phyloP scores from a whole-genome alignment of 2,329 filamentous ascomycete genomes.

The Metarhizium album region DNA sequence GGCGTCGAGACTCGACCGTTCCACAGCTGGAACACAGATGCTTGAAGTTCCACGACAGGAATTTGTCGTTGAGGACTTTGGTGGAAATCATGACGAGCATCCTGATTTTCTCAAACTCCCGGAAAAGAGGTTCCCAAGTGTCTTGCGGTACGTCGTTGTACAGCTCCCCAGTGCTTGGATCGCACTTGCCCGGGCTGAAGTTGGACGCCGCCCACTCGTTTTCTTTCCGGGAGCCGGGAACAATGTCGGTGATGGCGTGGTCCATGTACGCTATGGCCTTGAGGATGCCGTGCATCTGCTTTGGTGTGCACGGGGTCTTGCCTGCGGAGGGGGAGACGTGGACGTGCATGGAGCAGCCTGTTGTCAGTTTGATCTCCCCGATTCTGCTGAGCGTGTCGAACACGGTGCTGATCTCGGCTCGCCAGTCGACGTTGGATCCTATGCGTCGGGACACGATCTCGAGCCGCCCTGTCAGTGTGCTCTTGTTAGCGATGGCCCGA shows the following conservation, averaged over 20 bases:
- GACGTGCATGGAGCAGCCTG: neutral
- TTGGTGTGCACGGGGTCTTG: neutral
- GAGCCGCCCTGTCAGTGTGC: neutral
- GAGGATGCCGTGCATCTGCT: neutral
- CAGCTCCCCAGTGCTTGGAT: neutral
- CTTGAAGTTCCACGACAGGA: neutral
- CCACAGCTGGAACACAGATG: neutral
- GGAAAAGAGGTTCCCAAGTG: neutral
- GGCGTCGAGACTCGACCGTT: neutral
- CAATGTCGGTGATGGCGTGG: neutral
- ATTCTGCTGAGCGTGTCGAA: neutral
- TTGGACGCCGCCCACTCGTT: neutral
- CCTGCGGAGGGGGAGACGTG: neutral
- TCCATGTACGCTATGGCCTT: neutral
- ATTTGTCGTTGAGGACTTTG: neutral
- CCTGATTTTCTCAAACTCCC: neutral
- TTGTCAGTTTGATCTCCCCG: neutral
- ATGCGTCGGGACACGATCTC: neutral
- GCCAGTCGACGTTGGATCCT: neutral
- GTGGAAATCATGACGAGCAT: neutral
- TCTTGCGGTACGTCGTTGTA: neutral
- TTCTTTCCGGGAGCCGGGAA: neutral
- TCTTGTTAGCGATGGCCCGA: neutral
- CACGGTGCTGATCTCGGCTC: neutral
- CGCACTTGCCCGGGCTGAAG: neutral